Conservation (phyloP, 108 stramenopile genomes). For the Skeletonema marinoi region DNA sequence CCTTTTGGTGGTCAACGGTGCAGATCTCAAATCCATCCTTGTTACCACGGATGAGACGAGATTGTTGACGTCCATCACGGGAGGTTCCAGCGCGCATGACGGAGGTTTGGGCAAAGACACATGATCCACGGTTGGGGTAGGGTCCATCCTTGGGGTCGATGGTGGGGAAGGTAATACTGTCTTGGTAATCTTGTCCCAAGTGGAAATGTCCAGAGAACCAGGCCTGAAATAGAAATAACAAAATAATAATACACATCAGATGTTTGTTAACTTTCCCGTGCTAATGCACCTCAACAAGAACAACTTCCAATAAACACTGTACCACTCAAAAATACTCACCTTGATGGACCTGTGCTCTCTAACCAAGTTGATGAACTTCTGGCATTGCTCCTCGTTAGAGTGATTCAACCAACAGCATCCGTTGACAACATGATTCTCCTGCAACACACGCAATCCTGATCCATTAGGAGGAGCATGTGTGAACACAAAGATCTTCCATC, state of each 20-base stretch:
- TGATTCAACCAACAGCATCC: conserved; percentile 93
- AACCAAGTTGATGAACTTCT: conserved; percentile 82
- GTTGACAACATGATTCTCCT: conserved; percentile 85
- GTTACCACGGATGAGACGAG: conserved; percentile 86
- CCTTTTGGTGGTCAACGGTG: conserved; percentile 89
- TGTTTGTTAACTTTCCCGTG: not conserved
- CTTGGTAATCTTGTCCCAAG: conserved; percentile 78
- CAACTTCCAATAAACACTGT: not conserved
- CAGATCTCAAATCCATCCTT: conserved; percentile 85
- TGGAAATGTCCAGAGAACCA: conserved; percentile 98
- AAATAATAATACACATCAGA: not conserved
- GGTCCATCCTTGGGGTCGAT: conserved; percentile 66
- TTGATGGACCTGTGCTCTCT: conserved; percentile 82
- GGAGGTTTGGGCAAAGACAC: conserved; percentile 82
- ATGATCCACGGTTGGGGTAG: conserved; percentile 75
- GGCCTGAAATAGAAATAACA: conserved; percentile 1
- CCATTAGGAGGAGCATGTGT: conserved; percentile 94
- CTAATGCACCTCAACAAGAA: not conserved
- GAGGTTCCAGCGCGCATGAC: conserved; percentile 86
- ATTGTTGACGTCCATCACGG: conserved; percentile 87
- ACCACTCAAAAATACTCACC: conserved; percentile 15
- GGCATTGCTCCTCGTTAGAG: conserved; percentile 55
- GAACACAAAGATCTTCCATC: conserved; percentile 94
- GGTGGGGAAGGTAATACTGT: conserved; percentile 64
- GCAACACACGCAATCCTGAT: conserved; percentile 85